phyloP scores from a whole-genome alignment of 768 basidiomycete species.

The Mycena chlorophos region DNA sequence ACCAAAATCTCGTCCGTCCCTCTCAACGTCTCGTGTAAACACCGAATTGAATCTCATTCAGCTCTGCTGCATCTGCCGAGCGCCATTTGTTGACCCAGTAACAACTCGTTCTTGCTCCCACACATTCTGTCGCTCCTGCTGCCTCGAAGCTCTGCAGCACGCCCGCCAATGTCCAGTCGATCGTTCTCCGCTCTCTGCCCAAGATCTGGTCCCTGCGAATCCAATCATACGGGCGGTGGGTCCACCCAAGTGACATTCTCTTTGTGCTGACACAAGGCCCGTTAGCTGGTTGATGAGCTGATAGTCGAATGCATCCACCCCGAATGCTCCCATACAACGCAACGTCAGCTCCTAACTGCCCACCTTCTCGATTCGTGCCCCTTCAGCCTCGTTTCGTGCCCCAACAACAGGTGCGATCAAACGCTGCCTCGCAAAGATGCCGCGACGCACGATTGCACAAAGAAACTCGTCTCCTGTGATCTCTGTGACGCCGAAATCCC shows the following conservation, averaged over 20 bases:
- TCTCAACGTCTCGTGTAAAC: not conserved
- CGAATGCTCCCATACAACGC: conserved; percentile 64
- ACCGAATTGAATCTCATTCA: conserved; percentile 26
- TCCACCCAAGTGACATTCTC: not conserved
- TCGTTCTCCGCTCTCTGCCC: conserved; percentile 59
- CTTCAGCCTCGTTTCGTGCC: conserved; percentile 55
- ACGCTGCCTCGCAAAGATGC: conserved; percentile 47
- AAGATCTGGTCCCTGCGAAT: conserved; percentile 66
- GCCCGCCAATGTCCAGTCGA: conserved; percentile 83
- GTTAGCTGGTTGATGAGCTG: conserved; percentile 81
- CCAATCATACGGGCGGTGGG: conserved; percentile 72
- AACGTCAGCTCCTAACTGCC: conserved; percentile 62
- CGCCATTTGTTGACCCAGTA: conserved; percentile 74
- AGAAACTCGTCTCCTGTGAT: conserved; percentile 40
- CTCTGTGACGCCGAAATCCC: conserved; percentile 37
- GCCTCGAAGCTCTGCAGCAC: conserved; percentile 64
- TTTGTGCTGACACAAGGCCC: conserved; percentile 8
- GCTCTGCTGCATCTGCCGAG: conserved; percentile 80
- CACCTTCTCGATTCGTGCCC: conserved; percentile 66
- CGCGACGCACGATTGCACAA: conserved; percentile 38
- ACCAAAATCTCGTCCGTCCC: conserved; percentile 62
- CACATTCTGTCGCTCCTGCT: conserved; percentile 86
- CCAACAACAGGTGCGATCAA: conserved; percentile 46
- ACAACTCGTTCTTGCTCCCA: conserved; percentile 77
- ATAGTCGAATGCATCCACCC: conserved; percentile 68